Conservation (phyloP, 176 grass and related monocot species). For the Aegilops sharonensis region DNA sequence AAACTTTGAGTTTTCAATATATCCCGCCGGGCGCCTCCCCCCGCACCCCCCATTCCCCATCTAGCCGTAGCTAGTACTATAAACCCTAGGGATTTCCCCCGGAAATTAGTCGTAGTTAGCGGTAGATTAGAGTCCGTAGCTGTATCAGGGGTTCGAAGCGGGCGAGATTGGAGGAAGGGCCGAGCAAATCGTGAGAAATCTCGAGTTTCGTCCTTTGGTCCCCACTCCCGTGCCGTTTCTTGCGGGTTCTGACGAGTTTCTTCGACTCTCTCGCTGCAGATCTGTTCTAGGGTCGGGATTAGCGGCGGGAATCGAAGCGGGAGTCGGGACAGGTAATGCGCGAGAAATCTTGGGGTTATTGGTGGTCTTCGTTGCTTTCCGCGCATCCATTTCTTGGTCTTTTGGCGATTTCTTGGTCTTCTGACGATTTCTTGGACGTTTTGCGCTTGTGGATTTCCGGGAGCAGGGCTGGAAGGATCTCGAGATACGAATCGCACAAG, state of each 20-base stretch:
- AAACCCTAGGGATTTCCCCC: background rate
- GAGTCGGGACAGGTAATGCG: background rate
- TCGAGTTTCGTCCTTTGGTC: background rate
- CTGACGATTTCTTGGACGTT: background rate
- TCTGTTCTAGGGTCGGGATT: conserved; percentile 2
- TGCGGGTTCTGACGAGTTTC: background rate
- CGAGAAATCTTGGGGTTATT: background rate
- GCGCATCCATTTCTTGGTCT: background rate
- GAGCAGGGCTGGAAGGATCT: background rate
- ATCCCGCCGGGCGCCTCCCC: conserved; percentile 21
- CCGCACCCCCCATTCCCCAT: background rate
- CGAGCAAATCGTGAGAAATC: conserved; percentile 26
- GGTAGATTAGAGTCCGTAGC: background rate
- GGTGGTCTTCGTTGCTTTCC: background rate
- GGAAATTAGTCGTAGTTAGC: background rate
- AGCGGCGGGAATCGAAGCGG: background rate
- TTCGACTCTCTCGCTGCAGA: background rate
- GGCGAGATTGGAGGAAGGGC: background rate
- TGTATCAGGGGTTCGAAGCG: background rate
- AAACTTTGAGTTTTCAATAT: conserved; percentile 21
- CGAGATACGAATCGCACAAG: background rate
- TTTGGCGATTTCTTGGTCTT: conserved; percentile 9
- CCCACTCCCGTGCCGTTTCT: background rate
- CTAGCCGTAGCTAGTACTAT: background rate
- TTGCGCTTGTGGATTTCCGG: background rate